phyloP scores from a whole-genome alignment of 169 alveolate species.

The Cryptosporidium ubiquitum region DNA sequence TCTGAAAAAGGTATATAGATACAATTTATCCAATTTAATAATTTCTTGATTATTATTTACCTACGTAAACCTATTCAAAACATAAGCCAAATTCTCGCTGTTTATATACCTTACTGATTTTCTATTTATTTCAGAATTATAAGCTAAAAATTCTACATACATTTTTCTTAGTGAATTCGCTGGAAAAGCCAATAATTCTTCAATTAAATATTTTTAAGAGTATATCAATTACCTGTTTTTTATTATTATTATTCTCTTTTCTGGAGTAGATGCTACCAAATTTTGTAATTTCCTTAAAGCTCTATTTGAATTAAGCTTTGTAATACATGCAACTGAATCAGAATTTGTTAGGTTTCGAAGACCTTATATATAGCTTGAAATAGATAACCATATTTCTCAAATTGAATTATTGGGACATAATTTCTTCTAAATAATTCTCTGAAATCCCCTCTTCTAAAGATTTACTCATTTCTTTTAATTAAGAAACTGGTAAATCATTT shows the following conservation, averaged over 20 bases:
- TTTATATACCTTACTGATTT: conserved; percentile 60
- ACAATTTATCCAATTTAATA: background rate
- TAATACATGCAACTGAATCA: conserved; percentile 22
- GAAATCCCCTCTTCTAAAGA: conserved; percentile 1
- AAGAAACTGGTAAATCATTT: background rate
- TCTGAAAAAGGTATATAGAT: background rate
- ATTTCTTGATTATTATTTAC: background rate
- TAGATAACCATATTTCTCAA: background rate
- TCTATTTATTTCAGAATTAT: background rate
- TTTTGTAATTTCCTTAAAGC: background rate
- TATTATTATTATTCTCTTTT: background rate
- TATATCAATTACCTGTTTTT: conserved; percentile 12
- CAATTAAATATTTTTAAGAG: background rate
- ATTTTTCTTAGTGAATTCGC: conserved; percentile 5
- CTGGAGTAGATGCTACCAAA: background rate
- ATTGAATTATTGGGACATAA: background rate
- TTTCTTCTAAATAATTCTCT: conserved; percentile 7
- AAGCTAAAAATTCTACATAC: conserved; percentile 6
- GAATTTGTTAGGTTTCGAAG: background rate
- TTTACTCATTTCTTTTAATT: background rate
- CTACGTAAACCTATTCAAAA: conserved; percentile 74
- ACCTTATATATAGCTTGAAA: background rate
- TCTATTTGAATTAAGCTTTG: background rate
- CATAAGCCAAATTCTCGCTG: conserved; percentile 68
- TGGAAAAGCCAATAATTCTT: background rate